Evolutionary conservation across 148 eudicot genomes (phyloP).

Genomic region (Amaranthus cruentus): DNA sequence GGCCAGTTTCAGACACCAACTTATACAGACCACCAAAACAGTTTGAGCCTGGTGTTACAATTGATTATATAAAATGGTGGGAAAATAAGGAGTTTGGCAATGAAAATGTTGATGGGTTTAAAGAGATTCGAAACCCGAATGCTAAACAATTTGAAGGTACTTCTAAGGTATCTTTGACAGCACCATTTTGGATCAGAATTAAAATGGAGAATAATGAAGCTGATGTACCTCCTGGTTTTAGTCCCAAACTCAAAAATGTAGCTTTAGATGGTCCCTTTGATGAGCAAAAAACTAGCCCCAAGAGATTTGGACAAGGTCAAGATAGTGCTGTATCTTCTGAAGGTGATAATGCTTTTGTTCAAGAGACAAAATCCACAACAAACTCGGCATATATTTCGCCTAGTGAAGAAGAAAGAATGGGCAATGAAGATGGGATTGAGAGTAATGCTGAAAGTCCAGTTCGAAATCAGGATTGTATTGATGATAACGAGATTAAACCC

Average conservation of each 20-base stretch:
- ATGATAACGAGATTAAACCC: neutral
- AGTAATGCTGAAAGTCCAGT: neutral
- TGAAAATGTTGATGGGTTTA: neutral
- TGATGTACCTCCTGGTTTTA: constrained; percentile 34
- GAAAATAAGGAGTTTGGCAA: neutral
- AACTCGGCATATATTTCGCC: neutral
- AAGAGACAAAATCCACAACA: neutral
- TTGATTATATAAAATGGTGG: constrained; percentile 40
- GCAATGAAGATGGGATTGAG: constrained; percentile 4
- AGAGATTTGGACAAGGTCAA: constrained; percentile 5
- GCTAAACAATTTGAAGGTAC: neutral
- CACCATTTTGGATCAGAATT: constrained; percentile 3
- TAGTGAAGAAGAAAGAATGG: neutral
- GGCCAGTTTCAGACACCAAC: constrained; percentile 20
- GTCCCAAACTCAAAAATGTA: constrained; percentile 12
- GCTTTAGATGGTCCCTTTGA: neutral
- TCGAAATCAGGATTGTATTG: neutral
- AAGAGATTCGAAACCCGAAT: neutral
- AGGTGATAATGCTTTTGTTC: neutral
- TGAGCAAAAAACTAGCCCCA: constrained; percentile 10
- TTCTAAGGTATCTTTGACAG: neutral
- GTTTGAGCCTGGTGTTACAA: constrained; percentile 30
- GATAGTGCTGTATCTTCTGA: neutral
- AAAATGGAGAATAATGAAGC: constrained; percentile 20
- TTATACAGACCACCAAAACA: constrained; percentile 31